Evolutionary conservation across 2,329 filamentous ascomycete genomes (phyloP), one percentile per base, ranked within the genome.

Genomic region (Cytospora piceae): DNA sequence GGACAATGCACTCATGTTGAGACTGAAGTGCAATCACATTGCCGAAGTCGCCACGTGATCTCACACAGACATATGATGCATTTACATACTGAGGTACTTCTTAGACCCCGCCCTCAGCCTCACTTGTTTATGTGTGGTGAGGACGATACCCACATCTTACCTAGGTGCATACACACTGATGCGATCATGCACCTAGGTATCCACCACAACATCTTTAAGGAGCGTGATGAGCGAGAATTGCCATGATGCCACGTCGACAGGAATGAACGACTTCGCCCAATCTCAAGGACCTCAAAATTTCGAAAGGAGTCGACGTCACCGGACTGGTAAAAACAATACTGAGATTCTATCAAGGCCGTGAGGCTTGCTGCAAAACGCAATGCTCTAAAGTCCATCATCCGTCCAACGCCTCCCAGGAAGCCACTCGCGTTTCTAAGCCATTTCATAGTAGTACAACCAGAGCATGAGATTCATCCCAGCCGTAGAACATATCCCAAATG

Each of bases 351-450:
- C 8, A 12, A 49, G 8, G 57, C 57, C 51, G 37, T 55, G 62
- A 51, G 62, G 62, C 51, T 37, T 31, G 34, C 51, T 60, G 56
- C 56, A 62, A 20, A 12, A 54, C 31, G 37, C 34, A 22, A n/a
- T 20, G 55, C 51, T 63, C 34, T 53, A 58, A 32, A 37, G n/a
- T 29, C 58, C 54, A 55, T 51, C 51, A 54, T 52, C 34, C 24
- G 24, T n/a, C 24, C 49, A 58, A 49, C 52, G 27, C 56, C 22
- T 6, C 15, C 29, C 22, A 39, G 27, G 31, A n/a, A n/a, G 20
- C 27, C 42, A 20, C 17, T 4, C 42, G 11, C 27, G 20, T n/a
- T 32, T 22, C 11, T 24, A 34, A 34, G 7, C 31, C 4, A 17
- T 17, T 49, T 14, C 17, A 11, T 20, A 56, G 32, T 1, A 37